These are phyloP conservation scores for Bipolaris cookei DNA, from an alignment of 2,329 filamentous ascomycete genomes.

Conservation along the genomic window DNA sequence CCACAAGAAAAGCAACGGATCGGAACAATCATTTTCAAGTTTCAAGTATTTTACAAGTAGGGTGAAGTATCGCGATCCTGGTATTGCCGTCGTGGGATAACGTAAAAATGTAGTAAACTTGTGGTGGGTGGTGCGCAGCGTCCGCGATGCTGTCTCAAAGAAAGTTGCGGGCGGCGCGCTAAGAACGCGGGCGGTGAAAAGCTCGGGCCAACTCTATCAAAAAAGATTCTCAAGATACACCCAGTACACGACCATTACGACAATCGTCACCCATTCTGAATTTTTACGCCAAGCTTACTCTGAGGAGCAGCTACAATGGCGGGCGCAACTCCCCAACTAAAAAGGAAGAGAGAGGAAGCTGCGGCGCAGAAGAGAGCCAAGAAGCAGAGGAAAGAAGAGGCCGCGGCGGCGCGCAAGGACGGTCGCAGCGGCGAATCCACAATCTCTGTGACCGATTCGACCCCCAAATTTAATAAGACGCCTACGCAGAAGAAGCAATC, in stretches of 20 bases:
- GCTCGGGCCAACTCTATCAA: constrained; percentile 39
- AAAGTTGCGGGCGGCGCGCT: constrained; percentile 40
- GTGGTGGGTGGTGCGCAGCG: constrained; percentile 21
- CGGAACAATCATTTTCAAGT: constrained; percentile 88
- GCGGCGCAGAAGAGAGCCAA: constrained; percentile 40
- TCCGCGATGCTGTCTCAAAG: constrained; percentile 38
- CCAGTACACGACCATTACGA: constrained; percentile 6
- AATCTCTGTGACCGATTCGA: constrained; percentile 20
- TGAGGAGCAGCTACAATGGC: constrained; percentile 28
- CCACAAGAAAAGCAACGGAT: constrained; percentile 99
- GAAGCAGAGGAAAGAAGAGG: constrained; percentile 36
- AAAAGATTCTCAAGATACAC: constrained; percentile 26
- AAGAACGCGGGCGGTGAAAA: constrained; percentile 41
- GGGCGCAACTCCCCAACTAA: constrained; percentile 35
- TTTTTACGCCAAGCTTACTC: constrained; percentile 1
- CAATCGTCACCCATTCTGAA: constrained; percentile 4
- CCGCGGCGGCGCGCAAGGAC: constrained; percentile 16
- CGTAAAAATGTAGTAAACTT: constrained; percentile 7
- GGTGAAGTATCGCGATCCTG: constrained; percentile 3
- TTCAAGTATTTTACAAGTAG: not conserved
- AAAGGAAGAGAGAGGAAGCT: constrained; percentile 40
- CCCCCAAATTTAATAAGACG: constrained; percentile 21
- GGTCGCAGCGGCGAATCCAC: constrained; percentile 24
- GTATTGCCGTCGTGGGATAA: not conserved
- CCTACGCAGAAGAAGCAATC: constrained; percentile 20